Base-by-base conservation (phyloP, 257 asterid genomes). In the Misopates orontium region DNA sequence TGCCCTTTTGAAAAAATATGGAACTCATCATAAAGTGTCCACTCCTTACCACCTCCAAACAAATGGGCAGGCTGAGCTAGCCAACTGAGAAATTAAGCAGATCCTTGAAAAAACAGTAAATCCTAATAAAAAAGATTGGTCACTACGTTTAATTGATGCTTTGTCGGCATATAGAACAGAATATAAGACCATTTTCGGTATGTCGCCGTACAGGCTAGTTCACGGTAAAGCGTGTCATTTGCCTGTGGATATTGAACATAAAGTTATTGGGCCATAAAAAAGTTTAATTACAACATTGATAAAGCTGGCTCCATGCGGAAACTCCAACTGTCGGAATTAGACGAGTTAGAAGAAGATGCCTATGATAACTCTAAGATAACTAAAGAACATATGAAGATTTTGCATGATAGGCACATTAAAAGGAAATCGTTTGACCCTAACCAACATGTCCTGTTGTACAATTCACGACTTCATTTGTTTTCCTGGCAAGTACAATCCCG, bases 51-150 rank as follows among this genome's bases (percentile, higher is more conserved):
- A 60, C 11, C 31, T 12, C 5, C 50, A 60, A 40, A 60, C 52
- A 6, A 60, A 36, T 40, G 65, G 65, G 10, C 32, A 36, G 40
- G 65, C 18, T 40, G 31, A 60, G 18, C 25, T 60, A 4, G 50
- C 65, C 1, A 55, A 55, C 16, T 10, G 60, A 15, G 40, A 55
- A 13, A 10, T 55, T 12, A 55, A 55, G 39, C 19, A 23, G 0
- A 55, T 55, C 7, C 60, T 55, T 13, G 60, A 55, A 14, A 55
- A 55, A 18, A 55, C 60, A 9, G 60, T 55, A 10, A 55, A 55
- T 20, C 60, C 60, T 9, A 55, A 12, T 12, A 11, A 41, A 5
- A 23, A 55, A 17, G 60, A 55, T 55, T 55, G 60, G 60, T 11
- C 40, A 13, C 3, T 55, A 11, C 60, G 60, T 1, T 40, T 55